Base-by-base conservation (phyloP, 768 basidiomycete genomes). In the Boletus insuetus region DNA sequence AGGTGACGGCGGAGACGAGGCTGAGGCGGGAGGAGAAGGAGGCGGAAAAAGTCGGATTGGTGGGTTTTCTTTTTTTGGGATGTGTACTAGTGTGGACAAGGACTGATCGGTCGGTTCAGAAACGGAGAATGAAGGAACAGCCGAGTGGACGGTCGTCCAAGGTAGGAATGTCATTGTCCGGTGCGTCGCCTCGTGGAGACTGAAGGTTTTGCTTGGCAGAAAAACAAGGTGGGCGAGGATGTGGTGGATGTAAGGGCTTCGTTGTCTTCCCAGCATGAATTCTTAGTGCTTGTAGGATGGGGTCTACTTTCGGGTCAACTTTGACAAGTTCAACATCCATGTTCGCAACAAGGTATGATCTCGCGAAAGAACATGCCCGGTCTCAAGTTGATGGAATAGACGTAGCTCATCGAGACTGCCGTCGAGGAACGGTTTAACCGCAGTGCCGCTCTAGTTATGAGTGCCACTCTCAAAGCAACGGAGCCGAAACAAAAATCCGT, bases 241-340 rank as follows among this genome's bases (percentile, higher is more conserved):
- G 71, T 79, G 31, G 82, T 91, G 35, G 87, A 93, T 72, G 92
- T 91, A 62, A 72, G 85, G 69, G 3, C 12, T 39, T 17, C 32
- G n/a, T 32, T 40, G 58, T 46, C 29, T 32, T 29, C 1, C 29
- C 3, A 12, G 34, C 26, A 31, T 10, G 0, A 2, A 16, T 19
- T 32, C 42, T 64, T 42, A 56, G 39, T 45, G 64, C 26, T 51
- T 6, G 8, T 54, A 94, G 86, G 83, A 89, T 17, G 76, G 76
- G 3, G 81, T 91, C 34, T 85, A 86, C 70, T 90, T 97, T 67
- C 83, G 91, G 46, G 81, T 98, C 46, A 98, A 98, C 74, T 90
- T 86, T 66, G 87, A 94, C 61, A 88, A 83, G 63, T 96, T 94
- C 71, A 85, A 89, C 60, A 77, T 92, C 32, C 86, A 91, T 62